phyloP scores from a whole-genome alignment of 371 early-diverging fungal species.

The Umbelopsis sp. region DNA sequence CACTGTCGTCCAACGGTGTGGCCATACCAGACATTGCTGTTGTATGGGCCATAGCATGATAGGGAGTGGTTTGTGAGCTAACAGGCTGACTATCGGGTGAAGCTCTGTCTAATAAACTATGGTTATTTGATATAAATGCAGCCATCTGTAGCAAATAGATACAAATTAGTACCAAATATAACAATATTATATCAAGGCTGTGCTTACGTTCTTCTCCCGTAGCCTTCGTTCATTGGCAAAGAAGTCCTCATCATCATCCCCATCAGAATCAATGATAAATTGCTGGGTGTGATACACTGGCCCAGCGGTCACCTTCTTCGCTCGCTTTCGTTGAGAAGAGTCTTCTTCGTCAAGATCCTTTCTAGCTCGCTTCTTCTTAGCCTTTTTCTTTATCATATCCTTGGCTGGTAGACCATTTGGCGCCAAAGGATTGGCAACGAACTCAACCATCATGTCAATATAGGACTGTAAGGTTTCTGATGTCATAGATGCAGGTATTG shows the following conservation, averaged over 20 bases:
- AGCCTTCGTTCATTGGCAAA: not conserved
- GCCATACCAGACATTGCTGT: not conserved
- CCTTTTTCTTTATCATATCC: constrained; percentile 2
- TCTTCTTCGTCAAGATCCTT: constrained; percentile 6
- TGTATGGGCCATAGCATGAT: not conserved
- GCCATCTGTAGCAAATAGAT: not conserved
- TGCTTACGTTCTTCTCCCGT: not conserved
- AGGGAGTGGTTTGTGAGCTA: not conserved
- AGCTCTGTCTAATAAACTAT: not conserved
- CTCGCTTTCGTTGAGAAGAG: not conserved
- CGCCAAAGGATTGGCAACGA: constrained; percentile 13
- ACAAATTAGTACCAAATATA: not conserved
- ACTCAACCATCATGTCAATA: constrained; percentile 6
- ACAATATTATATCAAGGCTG: too few species aligned
- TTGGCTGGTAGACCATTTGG: constrained; percentile 4
- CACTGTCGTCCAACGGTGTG: not conserved
- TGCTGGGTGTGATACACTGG: constrained; percentile 11
- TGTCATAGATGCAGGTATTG: constrained; percentile 18
- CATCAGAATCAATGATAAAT: constrained; percentile 11
- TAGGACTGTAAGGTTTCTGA: not conserved
- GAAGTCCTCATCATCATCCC: not conserved
- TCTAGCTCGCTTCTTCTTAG: not conserved
- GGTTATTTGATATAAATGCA: not conserved
- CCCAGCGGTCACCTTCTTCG: not conserved
- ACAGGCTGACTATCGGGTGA: not conserved